Conservation (phyloP, 2,329 filamentous ascomycete genomes). For the Gnomoniopsis sp. region DNA sequence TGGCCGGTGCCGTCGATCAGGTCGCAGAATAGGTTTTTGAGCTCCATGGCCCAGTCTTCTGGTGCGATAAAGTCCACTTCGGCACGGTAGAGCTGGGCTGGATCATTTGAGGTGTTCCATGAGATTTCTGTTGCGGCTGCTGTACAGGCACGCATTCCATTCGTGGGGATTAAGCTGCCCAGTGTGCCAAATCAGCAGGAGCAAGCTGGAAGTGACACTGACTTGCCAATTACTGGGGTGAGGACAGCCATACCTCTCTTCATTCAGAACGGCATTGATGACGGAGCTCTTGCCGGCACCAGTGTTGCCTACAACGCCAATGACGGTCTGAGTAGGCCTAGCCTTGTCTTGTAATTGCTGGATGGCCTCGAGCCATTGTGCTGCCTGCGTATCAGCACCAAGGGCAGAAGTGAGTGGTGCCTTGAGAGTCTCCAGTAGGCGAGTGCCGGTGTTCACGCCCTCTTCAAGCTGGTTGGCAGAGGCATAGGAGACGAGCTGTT, state of each 20-base stretch:
- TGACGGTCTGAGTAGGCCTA: too few relatives aligned
- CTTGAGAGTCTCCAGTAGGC: too few relatives aligned
- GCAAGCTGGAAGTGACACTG: neutral
- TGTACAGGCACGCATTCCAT: conserved; percentile 59
- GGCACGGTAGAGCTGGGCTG: conserved; percentile 41
- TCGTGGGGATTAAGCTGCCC: conserved; percentile 36
- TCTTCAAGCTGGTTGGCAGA: too few relatives aligned
- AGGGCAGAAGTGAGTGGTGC: too few relatives aligned
- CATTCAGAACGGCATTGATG: conserved; percentile 61
- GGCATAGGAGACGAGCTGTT: too few relatives aligned
- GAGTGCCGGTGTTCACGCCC: too few relatives aligned
- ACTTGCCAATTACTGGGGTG: neutral
- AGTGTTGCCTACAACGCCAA: too few relatives aligned
- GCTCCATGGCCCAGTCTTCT: conserved; percentile 51
- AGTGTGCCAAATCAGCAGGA: too few relatives aligned
- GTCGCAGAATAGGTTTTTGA: conserved; percentile 46
- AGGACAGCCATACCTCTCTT: conserved; percentile 39
- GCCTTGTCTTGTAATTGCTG: too few relatives aligned
- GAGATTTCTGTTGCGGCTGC: conserved; percentile 59
- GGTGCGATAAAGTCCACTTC: conserved; percentile 55
- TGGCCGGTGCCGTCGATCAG: conserved; percentile 35
- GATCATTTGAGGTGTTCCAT: conserved; percentile 45
- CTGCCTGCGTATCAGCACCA: too few relatives aligned
- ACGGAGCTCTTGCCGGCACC: conserved; percentile 60
- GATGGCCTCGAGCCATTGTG: too few relatives aligned